Conservation (phyloP, 306 rosid species). For the Prunus mira region DNA sequence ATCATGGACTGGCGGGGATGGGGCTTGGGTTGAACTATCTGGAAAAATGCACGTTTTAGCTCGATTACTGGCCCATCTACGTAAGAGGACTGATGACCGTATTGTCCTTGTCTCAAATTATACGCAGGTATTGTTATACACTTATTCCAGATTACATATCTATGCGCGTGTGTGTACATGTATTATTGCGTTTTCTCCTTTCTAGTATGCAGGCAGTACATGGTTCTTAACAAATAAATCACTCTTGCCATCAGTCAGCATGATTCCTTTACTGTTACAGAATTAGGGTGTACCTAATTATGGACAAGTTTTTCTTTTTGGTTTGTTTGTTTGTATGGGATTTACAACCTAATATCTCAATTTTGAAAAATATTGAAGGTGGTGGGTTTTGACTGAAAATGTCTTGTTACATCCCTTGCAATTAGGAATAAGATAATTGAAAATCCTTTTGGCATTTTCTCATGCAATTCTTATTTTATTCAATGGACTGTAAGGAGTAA, state of each 20-base stretch:
- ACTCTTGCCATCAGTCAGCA: not conserved
- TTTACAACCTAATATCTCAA: not conserved
- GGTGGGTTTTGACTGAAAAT: not conserved
- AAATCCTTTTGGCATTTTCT: not conserved
- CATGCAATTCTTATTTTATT: not conserved
- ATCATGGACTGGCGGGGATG: conserved; percentile 88
- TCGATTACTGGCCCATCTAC: conserved; percentile 82
- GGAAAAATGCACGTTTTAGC: conserved; percentile 99
- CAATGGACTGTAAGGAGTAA: not conserved
- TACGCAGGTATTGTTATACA: conserved; percentile 65
- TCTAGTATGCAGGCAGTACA: not conserved
- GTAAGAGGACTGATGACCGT: conserved; percentile 77
- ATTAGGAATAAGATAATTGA: not conserved
- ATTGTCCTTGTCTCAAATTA: conserved; percentile 96
- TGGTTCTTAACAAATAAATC: not conserved
- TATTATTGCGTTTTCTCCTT: not conserved
- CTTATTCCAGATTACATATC: not conserved
- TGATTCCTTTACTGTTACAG: not conserved
- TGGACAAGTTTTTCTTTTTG: not conserved
- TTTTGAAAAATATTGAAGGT: not conserved
- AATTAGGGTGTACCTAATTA: not conserved
- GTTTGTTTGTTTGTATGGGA: not conserved
- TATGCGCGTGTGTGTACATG: not conserved
- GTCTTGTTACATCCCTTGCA: not conserved
- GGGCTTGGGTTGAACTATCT: conserved; percentile 92